These are phyloP conservation scores for Biancaea sappan DNA, from an alignment of 306 rosid species.

Conservation along the genomic window DNA sequence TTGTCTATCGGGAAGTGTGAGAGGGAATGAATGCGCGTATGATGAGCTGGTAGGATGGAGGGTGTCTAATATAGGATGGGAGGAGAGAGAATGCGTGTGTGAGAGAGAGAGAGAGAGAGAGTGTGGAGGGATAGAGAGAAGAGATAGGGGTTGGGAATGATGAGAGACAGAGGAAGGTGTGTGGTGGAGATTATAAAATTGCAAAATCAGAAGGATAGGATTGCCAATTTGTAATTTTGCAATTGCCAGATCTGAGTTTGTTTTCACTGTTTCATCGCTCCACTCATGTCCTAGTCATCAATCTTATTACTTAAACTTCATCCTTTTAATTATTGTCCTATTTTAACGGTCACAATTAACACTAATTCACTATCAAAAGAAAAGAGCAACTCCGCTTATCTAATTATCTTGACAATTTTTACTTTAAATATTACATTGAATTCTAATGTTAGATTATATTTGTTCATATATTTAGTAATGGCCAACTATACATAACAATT, in stretches of 20 bases:
- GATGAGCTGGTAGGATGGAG: constrained; percentile 11
- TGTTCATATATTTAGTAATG: too few species aligned
- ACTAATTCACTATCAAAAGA: too few species aligned
- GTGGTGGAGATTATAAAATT: constrained; percentile 32
- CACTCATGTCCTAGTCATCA: not conserved
- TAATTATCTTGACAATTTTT: too few species aligned
- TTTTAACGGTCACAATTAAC: too few species aligned
- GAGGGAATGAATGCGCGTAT: not conserved
- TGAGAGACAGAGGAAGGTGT: constrained; percentile 26
- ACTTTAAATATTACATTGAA: too few species aligned
- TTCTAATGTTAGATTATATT: too few species aligned
- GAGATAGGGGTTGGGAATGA: constrained; percentile 9
- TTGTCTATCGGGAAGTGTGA: not conserved
- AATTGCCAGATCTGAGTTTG: not conserved
- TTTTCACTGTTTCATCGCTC: too few species aligned
- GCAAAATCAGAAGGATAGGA: not conserved
- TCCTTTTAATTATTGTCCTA: too few species aligned
- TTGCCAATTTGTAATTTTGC: not conserved
- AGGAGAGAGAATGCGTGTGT: constrained; percentile 30
- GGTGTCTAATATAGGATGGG: constrained; percentile 34
- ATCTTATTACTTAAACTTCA: too few species aligned
- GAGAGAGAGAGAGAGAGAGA: constrained; percentile 15
- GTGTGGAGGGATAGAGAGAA: constrained; percentile 32
- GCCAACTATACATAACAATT: too few species aligned
- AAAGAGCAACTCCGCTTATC: too few species aligned